Evolutionary conservation across 352 stramenopile species (phyloP).

Genomic region (Phytopythium chamaehyphon): DNA sequence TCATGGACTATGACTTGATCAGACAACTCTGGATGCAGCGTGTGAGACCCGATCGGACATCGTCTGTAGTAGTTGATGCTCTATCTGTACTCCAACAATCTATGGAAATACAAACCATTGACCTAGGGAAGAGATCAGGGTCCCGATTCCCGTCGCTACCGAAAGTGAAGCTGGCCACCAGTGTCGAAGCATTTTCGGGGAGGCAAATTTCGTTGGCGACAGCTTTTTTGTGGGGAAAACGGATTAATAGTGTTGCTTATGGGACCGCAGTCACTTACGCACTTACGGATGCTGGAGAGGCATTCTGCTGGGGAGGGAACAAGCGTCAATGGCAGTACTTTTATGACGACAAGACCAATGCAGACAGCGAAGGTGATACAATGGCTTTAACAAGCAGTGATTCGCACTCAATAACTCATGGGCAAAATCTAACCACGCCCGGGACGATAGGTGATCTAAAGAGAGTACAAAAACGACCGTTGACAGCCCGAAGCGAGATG

Average conservation of each 20-base stretch:
- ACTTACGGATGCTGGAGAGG: slow-evolving; percentile 61
- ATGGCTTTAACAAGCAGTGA: no score
- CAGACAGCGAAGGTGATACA: slow-evolving; percentile 1
- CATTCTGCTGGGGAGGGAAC: slow-evolving; percentile 78
- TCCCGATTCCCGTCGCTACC: slow-evolving; percentile 18
- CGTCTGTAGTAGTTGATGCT: slow-evolving; percentile 2
- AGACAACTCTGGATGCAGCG: slow-evolving; percentile 51
- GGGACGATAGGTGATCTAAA: background rate
- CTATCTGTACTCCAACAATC: background rate
- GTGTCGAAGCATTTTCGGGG: slow-evolving; percentile 39
- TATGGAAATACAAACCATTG: background rate
- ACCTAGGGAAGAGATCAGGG: no score
- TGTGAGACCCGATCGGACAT: slow-evolving; percentile 22
- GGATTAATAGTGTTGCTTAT: slow-evolving; percentile 46
- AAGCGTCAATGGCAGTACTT: slow-evolving; percentile 68
- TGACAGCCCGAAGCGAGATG: slow-evolving; percentile 64
- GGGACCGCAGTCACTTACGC: slow-evolving; percentile 52
- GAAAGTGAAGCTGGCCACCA: slow-evolving; percentile 33
- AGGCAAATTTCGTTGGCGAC: slow-evolving; percentile 60
- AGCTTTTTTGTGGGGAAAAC: slow-evolving; percentile 71
- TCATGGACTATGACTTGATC: slow-evolving; percentile 62
- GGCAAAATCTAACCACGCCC: background rate
- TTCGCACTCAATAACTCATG: no score
- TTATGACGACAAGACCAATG: slow-evolving; percentile 41
- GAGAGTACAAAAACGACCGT: slow-evolving; percentile 8